Conservation (phyloP, 2,329 filamentous ascomycete species). For the Neofusicoccum laricinum region DNA sequence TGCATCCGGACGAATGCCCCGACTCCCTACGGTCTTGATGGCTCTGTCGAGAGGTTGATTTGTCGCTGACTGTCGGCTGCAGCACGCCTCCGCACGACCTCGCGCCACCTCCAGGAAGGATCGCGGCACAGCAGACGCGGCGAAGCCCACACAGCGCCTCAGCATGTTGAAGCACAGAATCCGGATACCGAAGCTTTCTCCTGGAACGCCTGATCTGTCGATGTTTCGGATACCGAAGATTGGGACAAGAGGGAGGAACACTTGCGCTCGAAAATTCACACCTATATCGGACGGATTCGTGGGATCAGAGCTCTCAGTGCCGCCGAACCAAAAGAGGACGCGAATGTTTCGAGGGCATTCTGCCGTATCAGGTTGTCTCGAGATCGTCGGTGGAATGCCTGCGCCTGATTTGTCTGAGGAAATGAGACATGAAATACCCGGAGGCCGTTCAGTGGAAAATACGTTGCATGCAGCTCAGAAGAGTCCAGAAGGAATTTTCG, state of each 20-base stretch:
- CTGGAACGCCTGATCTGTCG: neutral
- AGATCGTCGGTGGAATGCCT: neutral
- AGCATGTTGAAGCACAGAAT: neutral
- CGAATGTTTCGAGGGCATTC: neutral
- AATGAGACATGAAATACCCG: neutral
- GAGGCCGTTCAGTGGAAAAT: neutral
- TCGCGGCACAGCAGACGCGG: neutral
- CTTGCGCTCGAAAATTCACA: neutral
- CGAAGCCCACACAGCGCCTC: neutral
- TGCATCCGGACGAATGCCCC: no score
- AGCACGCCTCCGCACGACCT: neutral
- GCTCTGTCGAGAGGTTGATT: no score
- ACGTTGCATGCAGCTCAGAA: neutral
- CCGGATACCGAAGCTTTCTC: neutral
- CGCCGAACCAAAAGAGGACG: neutral
- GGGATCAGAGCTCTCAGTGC: conserved; percentile 13
- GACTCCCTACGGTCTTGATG: no score
- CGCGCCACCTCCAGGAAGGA: neutral
- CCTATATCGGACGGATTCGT: conserved; percentile 13
- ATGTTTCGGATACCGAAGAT: neutral
- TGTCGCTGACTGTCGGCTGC: no score
- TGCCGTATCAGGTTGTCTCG: neutral
- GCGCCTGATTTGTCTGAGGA: neutral
- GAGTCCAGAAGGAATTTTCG: neutral
- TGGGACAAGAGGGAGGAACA: neutral